A percentile compares a stretch with the other conserved stretches of the same genome.
phyloP scores from a whole-genome alignment of 768 basidiomycete genomes.

The Rhodosporidiobolus sp. region DNA sequence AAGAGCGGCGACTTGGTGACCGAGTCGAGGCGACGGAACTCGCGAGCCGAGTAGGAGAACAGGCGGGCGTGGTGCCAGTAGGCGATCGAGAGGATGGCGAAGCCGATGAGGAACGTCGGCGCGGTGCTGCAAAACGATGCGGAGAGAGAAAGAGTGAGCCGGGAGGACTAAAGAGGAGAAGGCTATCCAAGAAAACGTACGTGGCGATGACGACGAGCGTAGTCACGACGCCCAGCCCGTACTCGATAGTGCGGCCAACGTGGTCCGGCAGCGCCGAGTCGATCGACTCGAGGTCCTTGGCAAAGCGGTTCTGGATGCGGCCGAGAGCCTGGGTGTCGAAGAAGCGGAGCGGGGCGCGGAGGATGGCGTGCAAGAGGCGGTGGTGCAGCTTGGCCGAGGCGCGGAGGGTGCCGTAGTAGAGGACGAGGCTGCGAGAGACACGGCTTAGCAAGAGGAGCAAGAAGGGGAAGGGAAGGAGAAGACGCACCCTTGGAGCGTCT shows the following conservation, averaged over 20 bases:
- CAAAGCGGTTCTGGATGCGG: conserved; percentile 28
- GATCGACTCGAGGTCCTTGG: conserved; percentile 34
- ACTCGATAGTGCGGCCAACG: conserved; percentile 35
- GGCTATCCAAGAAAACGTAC: neutral
- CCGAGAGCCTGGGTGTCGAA: conserved; percentile 44
- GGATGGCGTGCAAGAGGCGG: conserved; percentile 36
- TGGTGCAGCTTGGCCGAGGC: conserved; percentile 35
- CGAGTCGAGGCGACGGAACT: conserved; percentile 51
- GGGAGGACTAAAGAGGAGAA: too few relatives aligned
- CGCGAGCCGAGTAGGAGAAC: conserved; percentile 49
- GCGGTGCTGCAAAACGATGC: too few relatives aligned
- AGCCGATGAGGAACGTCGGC: conserved; percentile 42
- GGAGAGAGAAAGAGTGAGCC: neutral
- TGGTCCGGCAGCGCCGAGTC: conserved; percentile 43
- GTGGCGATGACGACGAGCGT: conserved; percentile 40
- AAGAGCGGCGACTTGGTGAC: conserved; percentile 48
- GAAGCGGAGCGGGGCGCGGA: conserved; percentile 43
- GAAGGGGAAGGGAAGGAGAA: too few relatives aligned
- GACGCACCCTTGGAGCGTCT: conserved; percentile 33
- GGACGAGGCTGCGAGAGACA: conserved; percentile 34
- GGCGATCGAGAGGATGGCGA: conserved; percentile 33
- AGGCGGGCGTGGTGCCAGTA: conserved; percentile 38
- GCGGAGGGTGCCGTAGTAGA: conserved; percentile 41
- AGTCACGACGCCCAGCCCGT: conserved; percentile 40
- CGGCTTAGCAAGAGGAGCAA: too few relatives aligned